Evolutionary conservation across 371 early-diverging fungal genomes (phyloP).

Genomic region (Mucor mucedo): DNA sequence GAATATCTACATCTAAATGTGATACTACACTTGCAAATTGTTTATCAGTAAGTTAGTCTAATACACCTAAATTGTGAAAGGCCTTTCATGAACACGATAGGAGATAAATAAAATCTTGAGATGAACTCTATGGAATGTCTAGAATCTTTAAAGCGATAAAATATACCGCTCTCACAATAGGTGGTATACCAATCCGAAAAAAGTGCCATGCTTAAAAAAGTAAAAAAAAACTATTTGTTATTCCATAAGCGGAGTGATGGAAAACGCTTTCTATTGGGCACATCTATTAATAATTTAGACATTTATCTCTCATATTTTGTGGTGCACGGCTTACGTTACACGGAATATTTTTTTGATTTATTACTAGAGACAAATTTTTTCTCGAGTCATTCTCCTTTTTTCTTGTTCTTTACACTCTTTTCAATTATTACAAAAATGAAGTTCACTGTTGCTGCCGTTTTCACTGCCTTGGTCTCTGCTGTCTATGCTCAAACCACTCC

Average conservation of each 20-base stretch:
- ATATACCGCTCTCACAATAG: too few species aligned
- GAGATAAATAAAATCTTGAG: too few species aligned
- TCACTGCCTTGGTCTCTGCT: slow-evolving; percentile 21
- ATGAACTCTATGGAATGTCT: too few species aligned
- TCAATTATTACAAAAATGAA: slow-evolving; percentile 16
- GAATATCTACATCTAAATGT: too few species aligned
- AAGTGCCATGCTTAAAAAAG: neutral
- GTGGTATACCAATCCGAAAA: too few species aligned
- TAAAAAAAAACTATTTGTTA: neutral
- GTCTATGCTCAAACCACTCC: slow-evolving; percentile 18
- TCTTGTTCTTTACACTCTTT: neutral
- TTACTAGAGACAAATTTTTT: slow-evolving; percentile 5
- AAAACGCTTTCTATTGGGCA: neutral
- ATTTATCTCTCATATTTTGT: neutral
- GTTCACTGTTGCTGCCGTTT: slow-evolving; percentile 22
- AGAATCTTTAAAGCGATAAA: too few species aligned
- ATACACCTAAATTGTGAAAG: too few species aligned
- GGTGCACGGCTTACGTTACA: slow-evolving; percentile 28
- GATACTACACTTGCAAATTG: too few species aligned
- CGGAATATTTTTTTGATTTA: slow-evolving; percentile 12
- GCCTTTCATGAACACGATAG: too few species aligned
- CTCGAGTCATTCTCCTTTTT: neutral
- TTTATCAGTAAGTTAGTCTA: too few species aligned
- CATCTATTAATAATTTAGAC: slow-evolving; percentile 6
- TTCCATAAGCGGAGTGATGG: neutral